A percentile compares a stretch with the other conserved stretches of the same genome.
These are phyloP conservation scores for Ganoderma boninense DNA, from an alignment of 1,284 basidiomycete species.

Conservation along the genomic window DNA sequence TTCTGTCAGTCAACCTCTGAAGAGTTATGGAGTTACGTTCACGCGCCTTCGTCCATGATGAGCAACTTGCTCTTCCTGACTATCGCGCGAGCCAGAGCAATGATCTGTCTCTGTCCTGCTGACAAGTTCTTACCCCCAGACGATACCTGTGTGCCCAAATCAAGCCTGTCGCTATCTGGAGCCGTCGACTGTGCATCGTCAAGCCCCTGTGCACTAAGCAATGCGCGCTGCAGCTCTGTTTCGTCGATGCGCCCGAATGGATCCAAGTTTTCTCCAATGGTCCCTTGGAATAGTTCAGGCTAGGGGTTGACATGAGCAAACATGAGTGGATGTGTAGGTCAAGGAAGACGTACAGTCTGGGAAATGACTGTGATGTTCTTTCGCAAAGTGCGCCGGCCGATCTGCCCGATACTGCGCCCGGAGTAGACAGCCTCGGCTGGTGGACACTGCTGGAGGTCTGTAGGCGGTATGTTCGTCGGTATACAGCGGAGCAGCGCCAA, in stretches of 20 bases:
- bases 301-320: conserved; percentile 37
- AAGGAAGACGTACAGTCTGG: conserved; percentile 43
- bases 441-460: conserved; percentile 35
- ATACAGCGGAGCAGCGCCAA: conserved; percentile 55
- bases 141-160: conserved; percentile 60
- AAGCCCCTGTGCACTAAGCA: conserved; percentile 60
- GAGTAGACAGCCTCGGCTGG: conserved; percentile 48
- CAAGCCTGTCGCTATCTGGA: conserved; percentile 38
- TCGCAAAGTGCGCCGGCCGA: conserved; percentile 69
- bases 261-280: conserved; percentile 66
- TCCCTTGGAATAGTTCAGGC: conserved; percentile 72
- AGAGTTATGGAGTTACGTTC: neutral
- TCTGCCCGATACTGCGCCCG: conserved; percentile 39
- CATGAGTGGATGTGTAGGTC: conserved; percentile 48
- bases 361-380: conserved; percentile 58
- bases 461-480: conserved; percentile 39
- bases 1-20: neutral
- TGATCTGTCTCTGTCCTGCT: conserved; percentile 74
- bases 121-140: conserved; percentile 72
- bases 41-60: conserved; percentile 65
- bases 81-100: conserved; percentile 67
- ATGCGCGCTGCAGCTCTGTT: conserved; percentile 60
- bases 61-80: conserved; percentile 65
- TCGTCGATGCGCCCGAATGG: conserved; percentile 82
- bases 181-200: conserved; percentile 45